Percentiles rank a stretch among this genome's conserved stretches.
Evolutionary conservation across 345 rosid genomes (phyloP).

Genomic region (Atalantia buxifolia): DNA sequence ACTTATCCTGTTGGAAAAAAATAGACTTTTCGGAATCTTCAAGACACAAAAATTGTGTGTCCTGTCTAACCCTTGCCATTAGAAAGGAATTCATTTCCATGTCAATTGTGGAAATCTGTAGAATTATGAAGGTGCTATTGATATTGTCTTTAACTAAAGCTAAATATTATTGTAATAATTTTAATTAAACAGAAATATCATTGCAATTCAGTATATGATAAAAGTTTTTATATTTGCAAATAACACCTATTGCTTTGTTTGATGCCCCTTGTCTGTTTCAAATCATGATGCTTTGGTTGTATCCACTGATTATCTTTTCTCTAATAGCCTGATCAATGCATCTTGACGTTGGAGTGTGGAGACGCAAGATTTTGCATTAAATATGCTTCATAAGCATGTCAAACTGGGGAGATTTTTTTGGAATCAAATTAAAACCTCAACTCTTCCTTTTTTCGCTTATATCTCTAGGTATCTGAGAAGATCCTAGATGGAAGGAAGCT

Average conservation of each 20-base stretch:
- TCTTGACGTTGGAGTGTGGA: neutral
- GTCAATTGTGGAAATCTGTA: neutral
- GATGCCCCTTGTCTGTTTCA: neutral
- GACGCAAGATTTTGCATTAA: neutral
- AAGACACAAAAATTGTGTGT: neutral
- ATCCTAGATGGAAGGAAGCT: constrained; percentile 67
- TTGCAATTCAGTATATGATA: neutral
- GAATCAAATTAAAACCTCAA: neutral
- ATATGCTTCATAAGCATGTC: neutral
- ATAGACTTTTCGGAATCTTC: neutral
- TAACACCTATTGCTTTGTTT: neutral
- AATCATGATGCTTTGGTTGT: neutral
- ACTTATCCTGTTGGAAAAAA: neutral
- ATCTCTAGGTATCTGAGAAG: constrained; percentile 64
- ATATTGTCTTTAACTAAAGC: neutral
- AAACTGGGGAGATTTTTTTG: neutral
- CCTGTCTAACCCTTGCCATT: neutral
- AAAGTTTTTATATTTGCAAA: no score
- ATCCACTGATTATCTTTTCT: neutral
- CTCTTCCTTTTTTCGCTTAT: neutral
- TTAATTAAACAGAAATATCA: neutral
- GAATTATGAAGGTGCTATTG: neutral
- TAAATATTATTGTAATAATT: no score
- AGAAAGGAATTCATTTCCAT: neutral
- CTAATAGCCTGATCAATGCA: neutral